These are phyloP conservation scores for Neurospora sp. DNA, from an alignment of 495 filamentous ascomycete genomes.

Conservation along the genomic window DNA sequence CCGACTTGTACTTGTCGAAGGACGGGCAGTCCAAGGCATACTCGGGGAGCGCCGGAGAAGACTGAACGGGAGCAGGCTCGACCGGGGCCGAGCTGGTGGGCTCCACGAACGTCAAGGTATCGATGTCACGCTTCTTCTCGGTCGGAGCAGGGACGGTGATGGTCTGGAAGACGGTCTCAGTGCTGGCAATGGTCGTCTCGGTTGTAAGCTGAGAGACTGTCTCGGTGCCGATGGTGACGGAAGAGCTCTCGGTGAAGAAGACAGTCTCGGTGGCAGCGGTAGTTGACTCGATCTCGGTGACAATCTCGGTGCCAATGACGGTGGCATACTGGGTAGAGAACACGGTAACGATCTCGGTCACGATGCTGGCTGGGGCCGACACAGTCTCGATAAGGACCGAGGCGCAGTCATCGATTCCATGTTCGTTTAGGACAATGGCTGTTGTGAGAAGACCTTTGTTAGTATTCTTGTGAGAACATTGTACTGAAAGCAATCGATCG, in stretches of 20 bases:
- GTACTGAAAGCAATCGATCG: background rate
- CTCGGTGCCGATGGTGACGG: background rate
- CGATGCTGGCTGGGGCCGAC: slow-evolving; percentile 1
- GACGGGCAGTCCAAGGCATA: slow-evolving; percentile 7
- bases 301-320: background rate
- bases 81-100: background rate
- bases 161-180: background rate
- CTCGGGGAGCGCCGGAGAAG: background rate
- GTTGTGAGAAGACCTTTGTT: background rate
- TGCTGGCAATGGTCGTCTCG: background rate
- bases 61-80: background rate
- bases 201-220: background rate
- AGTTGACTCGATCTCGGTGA: background rate
- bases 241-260: slow-evolving; percentile 5
- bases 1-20: slow-evolving; percentile 10
- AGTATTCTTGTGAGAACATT: background rate
- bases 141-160: background rate
- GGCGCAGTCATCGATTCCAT: slow-evolving; percentile 6
- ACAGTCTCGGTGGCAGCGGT: slow-evolving; percentile 2
- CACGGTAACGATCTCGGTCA: slow-evolving; percentile 3
- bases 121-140: background rate
- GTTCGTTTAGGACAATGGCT: background rate
- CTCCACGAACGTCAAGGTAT: background rate
- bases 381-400: slow-evolving; percentile 6
- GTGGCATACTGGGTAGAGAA: slow-evolving; percentile 4